Conservation (phyloP, 495 filamentous ascomycete species). For the Staphylotrichum longicolle region DNA sequence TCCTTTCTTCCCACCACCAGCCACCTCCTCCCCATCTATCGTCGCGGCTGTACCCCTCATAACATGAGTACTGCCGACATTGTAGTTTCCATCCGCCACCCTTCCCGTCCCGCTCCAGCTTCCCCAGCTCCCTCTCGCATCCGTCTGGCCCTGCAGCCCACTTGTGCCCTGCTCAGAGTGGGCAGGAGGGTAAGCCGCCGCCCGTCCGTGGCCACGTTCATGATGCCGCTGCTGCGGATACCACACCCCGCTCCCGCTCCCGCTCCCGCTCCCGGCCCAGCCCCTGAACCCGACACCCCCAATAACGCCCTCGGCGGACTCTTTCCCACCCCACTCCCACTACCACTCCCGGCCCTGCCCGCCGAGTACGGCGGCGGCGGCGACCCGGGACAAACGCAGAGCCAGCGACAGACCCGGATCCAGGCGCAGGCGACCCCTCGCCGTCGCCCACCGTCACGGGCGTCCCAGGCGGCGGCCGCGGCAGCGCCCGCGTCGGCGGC, state of each 20-base stretch:
- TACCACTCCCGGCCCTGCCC: no score
- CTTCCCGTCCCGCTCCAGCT: constrained; percentile 25
- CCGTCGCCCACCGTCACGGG: not conserved
- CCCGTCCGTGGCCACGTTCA: no score
- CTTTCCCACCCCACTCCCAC: no score
- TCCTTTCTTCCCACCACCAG: not conserved
- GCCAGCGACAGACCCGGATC: not conserved
- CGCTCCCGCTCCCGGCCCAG: no score
- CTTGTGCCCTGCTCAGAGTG: no score
- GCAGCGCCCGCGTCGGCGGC: constrained; percentile 20
- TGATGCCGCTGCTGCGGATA: no score
- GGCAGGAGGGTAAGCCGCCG: no score
- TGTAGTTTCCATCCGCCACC: not conserved
- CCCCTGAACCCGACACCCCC: no score
- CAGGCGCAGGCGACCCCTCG: not conserved
- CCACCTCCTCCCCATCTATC: not conserved
- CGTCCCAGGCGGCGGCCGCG: not conserved
- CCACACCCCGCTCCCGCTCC: no score
- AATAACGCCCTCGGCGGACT: no score
- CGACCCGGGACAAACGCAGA: no score
- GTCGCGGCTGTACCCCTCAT: not conserved
- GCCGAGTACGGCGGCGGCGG: not conserved
- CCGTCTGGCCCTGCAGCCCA: not conserved
- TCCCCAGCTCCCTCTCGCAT: constrained; percentile 26
- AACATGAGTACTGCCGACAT: not conserved